phyloP scores from a whole-genome alignment of 2,329 filamentous ascomycete genomes.

The Ascochyta clinopodiicola region DNA sequence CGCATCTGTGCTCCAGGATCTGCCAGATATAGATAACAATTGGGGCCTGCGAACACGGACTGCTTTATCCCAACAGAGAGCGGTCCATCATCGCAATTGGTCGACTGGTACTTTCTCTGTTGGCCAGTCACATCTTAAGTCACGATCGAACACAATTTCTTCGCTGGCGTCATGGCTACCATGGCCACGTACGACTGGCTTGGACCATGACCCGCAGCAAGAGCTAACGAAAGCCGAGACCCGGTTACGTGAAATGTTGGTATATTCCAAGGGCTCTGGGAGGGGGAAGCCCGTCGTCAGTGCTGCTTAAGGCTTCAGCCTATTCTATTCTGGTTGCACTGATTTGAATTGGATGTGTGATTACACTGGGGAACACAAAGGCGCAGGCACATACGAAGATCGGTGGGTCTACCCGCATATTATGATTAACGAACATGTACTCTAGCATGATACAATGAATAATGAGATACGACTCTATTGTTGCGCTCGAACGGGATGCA shows the following conservation, averaged over 20 bases:
- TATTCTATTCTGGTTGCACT: neutral
- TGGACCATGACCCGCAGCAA: constrained; percentile 23
- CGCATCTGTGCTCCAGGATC: constrained; percentile 36
- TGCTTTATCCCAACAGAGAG: constrained; percentile 16
- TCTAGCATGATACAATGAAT: constrained; percentile 10
- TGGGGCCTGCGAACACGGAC: constrained; percentile 20
- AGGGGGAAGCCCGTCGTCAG: constrained; percentile 38
- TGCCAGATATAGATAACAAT: constrained; percentile 16
- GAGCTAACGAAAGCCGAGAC: constrained; percentile 42
- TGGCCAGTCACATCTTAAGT: constrained; percentile 11
- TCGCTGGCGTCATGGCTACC: constrained; percentile 46
- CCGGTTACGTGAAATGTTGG: constrained; percentile 42
- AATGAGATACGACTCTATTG: constrained; percentile 15
- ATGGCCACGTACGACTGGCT: constrained; percentile 37
- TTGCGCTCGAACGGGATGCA: neutral
- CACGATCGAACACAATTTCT: constrained; percentile 38
- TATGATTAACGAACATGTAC: constrained; percentile 7
- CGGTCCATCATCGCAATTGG: constrained; percentile 30
- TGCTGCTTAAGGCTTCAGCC: constrained; percentile 22
- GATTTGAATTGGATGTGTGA: neutral
- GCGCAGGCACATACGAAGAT: neutral
- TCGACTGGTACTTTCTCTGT: constrained; percentile 32
- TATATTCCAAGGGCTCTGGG: constrained; percentile 29
- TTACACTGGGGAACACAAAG: neutral
- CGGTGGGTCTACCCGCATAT: neutral